Evolutionary conservation across 768 basidiomycete species (phyloP).

Genomic region (Tylopilus rubrobrunneus): DNA sequence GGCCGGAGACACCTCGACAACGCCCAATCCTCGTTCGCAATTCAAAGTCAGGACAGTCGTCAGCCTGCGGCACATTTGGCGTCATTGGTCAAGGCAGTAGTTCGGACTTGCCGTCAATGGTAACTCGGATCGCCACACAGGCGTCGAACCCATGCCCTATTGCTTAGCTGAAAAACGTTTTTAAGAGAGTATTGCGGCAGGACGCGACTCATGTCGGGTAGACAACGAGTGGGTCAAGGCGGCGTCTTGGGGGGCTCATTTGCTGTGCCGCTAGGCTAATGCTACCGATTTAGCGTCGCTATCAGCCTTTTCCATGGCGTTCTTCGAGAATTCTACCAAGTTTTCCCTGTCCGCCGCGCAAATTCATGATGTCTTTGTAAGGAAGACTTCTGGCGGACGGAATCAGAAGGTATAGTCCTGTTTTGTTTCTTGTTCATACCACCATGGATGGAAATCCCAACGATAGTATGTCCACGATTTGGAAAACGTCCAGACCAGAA

Average conservation of each 20-base stretch:
- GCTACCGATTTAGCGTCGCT: constrained; percentile 7
- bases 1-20: constrained; percentile 21
- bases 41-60: constrained; percentile 24
- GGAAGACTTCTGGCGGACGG: constrained; percentile 12
- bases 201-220: constrained; percentile 4
- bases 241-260: constrained; percentile 14
- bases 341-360: neutral
- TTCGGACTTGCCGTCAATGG: constrained; percentile 16
- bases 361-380: constrained; percentile 3
- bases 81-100: constrained; percentile 9
- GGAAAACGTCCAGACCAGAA: constrained; percentile 2
- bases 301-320: constrained; percentile 1
- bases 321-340: constrained; percentile 12
- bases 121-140: constrained; percentile 9
- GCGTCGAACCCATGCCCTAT: constrained; percentile 14
- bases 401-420: constrained; percentile 10
- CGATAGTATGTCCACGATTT: constrained; percentile 2
- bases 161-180: constrained; percentile 14
- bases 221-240: constrained; percentile 15
- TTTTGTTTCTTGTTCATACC: neutral
- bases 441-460: constrained; percentile 2
- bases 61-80: constrained; percentile 16
- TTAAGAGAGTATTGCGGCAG: constrained; percentile 13
- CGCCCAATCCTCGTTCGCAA: constrained; percentile 27
- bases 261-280: constrained; percentile 16